Percentiles rank a stretch among this genome's conserved stretches.
Conservation (phyloP, 1,284 basidiomycete genomes). For the Peniophora sp. region DNA sequence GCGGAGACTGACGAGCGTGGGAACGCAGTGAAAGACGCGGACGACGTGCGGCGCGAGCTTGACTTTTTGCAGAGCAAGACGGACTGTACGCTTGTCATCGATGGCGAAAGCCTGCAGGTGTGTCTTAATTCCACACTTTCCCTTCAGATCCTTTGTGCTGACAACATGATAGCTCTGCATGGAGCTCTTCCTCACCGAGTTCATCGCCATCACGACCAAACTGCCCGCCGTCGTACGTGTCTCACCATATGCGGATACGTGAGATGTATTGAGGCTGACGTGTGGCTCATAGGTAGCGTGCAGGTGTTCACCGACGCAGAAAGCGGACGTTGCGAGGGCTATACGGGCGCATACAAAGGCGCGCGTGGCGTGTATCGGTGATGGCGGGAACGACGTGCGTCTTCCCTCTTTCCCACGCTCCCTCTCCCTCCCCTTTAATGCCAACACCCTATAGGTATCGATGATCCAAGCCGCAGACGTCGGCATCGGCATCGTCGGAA, state of each 20-base stretch:
- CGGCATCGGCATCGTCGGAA: conserved; percentile 98
- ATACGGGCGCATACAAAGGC: conserved; percentile 89
- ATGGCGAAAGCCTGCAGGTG: conserved; percentile 94
- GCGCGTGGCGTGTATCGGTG: conserved; percentile 95
- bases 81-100: conserved; percentile 97
- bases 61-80: conserved; percentile 93
- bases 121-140: conserved; percentile 6
- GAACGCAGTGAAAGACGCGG: conserved; percentile 67
- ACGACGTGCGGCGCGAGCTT: conserved; percentile 83
- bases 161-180: conserved; percentile 63
- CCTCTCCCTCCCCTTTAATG: background rate
- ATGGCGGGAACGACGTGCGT: conserved; percentile 96
- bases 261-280: too few relatives aligned
- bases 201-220: conserved; percentile 93
- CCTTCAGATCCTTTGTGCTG: background rate
- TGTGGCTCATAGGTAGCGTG: conserved; percentile 82
- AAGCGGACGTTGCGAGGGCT: conserved; percentile 92
- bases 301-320: conserved; percentile 97
- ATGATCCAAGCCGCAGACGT: background rate
- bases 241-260: too few relatives aligned
- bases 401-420: conserved; percentile 86
- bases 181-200: conserved; percentile 86
- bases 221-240: conserved; percentile 73
- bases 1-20: background rate
- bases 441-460: background rate